Percentiles rank a stretch among this genome's conserved stretches.
Conservation (phyloP, 306 rosid genomes). For the Corylus avellana region DNA sequence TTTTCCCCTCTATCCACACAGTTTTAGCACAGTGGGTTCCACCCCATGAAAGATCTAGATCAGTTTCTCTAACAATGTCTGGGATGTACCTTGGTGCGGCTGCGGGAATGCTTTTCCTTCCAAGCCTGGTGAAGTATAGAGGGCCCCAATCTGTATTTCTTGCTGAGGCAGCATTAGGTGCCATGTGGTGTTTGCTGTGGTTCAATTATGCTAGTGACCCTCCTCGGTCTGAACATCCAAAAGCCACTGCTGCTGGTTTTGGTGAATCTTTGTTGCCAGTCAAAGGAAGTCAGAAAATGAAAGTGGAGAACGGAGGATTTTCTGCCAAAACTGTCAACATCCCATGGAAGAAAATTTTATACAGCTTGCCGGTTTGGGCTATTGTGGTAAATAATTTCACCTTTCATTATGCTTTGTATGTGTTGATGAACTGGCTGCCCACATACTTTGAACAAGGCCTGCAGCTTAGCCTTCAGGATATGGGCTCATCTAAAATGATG, state of each 20-base stretch:
- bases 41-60: conserved; percentile 92
- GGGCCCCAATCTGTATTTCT: conserved; percentile 91
- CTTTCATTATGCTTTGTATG: conserved; percentile 91
- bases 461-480: conserved; percentile 93
- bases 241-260: conserved; percentile 76
- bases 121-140: conserved; percentile 68
- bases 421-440: conserved; percentile 97
- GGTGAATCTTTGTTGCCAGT: conserved; percentile 70
- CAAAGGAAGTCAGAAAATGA: conserved; percentile 53
- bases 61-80: conserved; percentile 89
- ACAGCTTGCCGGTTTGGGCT: conserved; percentile 92
- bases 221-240: conserved; percentile 76
- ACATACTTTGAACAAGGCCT: conserved; percentile 94
- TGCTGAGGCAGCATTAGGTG: conserved; percentile 81
- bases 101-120: conserved; percentile 80
- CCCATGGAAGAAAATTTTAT: conserved; percentile 81
- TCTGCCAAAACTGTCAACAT: conserved; percentile 42
- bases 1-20: conserved; percentile 93
- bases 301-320: conserved; percentile 48
- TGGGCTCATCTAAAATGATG: conserved; percentile 99
- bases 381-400: conserved; percentile 96
- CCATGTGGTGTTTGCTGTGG: conserved; percentile 83
- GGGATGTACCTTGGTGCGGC: conserved; percentile 98
- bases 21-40: conserved; percentile 99
- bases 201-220: conserved; percentile 69